phyloP scores from a whole-genome alignment of 257 asterid genomes.

The Solanum peruvianum region DNA sequence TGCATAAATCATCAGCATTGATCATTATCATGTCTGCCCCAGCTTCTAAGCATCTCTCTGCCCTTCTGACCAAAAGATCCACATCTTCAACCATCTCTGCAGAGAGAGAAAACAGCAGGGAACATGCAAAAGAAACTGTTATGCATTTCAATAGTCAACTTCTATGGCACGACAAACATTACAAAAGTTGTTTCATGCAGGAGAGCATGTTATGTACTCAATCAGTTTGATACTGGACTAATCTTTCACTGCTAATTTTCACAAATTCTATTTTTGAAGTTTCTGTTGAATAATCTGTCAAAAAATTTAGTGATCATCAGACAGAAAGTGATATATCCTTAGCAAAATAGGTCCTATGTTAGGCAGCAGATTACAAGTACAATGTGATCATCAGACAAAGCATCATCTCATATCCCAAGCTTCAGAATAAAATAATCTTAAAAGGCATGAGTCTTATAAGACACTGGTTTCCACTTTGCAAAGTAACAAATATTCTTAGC shows the following conservation, averaged over 20 bases:
- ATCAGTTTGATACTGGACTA: not conserved
- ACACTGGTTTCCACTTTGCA: not conserved
- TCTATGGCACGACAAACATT: not conserved
- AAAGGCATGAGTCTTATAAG: not conserved
- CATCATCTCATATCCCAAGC: not conserved
- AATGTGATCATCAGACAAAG: not conserved
- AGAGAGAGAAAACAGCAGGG: slow-evolving; percentile 1
- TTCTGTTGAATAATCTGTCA: not conserved
- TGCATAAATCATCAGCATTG: slow-evolving; percentile 72
- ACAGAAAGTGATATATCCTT: not conserved
- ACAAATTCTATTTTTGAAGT: not conserved
- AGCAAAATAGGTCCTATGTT: not conserved
- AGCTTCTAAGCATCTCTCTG: slow-evolving; percentile 97
- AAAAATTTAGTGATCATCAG: not conserved
- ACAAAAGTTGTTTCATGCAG: not conserved
- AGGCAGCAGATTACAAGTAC: not conserved
- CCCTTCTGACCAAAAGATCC: slow-evolving; percentile 67
- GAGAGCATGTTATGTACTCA: not conserved
- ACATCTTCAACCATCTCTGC: slow-evolving; percentile 90
- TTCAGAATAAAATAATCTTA: not conserved
- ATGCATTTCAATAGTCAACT: not conserved
- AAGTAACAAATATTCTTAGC: not conserved
- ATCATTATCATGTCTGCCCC: slow-evolving; percentile 98
- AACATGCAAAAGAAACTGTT: not conserved
- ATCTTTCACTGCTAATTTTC: not conserved